Evolutionary conservation across 805 yeast species (phyloP).

Genomic region (Ogataea wickerhamii): DNA sequence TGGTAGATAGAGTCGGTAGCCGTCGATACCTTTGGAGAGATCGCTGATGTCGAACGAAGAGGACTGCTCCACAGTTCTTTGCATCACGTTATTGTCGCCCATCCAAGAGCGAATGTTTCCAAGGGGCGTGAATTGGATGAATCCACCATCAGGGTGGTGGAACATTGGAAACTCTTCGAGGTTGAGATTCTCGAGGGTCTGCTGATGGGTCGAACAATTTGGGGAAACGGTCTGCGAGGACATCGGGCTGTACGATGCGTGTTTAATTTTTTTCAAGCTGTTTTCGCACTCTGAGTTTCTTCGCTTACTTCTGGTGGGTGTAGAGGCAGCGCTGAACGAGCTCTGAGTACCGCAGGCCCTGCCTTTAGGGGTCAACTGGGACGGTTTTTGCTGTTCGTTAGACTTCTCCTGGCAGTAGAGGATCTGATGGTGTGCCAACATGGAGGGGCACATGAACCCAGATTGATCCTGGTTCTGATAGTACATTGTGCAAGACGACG

Average conservation of each 20-base stretch:
- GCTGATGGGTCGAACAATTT: background rate
- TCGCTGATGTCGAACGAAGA: conserved; percentile 33
- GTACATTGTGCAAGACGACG: conserved; percentile 5
- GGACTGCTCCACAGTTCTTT: conserved; percentile 47
- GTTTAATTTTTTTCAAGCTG: conserved; percentile 30
- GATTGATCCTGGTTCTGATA: conserved; percentile 10
- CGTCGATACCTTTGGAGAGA: conserved; percentile 34
- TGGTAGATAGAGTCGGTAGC: conserved; percentile 32
- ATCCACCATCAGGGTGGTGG: conserved; percentile 61
- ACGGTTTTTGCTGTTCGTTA: background rate
- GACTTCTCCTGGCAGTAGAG: conserved; percentile 9
- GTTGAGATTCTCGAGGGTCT: conserved; percentile 27
- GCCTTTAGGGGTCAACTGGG: conserved; percentile 3
- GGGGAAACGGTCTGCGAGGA: background rate
- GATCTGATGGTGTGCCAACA: conserved; percentile 17
- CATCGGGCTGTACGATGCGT: conserved; percentile 10
- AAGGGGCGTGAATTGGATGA: conserved; percentile 58
- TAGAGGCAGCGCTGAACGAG: conserved; percentile 12
- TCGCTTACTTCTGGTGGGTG: conserved; percentile 33
- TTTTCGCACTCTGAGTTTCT: conserved; percentile 34
- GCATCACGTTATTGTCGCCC: conserved; percentile 41
- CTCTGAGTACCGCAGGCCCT: conserved; percentile 1
- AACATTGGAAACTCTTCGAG: conserved; percentile 51
- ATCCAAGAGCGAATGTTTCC: conserved; percentile 50
- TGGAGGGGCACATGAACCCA: conserved; percentile 19